Evolutionary conservation across 2,329 filamentous ascomycete genomes (phyloP).

Genomic region (Aspergillus pseudonomiae): DNA sequence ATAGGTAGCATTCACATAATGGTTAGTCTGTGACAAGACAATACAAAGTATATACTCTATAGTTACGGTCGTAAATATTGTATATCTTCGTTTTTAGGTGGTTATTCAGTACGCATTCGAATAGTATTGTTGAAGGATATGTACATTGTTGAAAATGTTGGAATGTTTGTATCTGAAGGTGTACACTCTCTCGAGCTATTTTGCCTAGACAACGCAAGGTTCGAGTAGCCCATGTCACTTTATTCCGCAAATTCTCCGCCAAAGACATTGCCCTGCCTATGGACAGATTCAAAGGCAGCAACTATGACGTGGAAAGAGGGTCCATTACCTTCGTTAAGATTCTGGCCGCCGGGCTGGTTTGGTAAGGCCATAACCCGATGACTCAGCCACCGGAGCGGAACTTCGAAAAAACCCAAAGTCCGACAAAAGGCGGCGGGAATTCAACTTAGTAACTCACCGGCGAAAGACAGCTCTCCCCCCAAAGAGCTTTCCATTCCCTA

Average conservation of each 20-base stretch:
- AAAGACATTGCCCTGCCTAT: background rate
- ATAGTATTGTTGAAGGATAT: background rate
- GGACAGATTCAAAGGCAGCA: background rate
- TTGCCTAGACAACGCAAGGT: background rate
- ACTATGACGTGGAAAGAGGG: background rate
- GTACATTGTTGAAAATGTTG: background rate
- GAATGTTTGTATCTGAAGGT: too few species aligned
- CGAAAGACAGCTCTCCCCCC: background rate
- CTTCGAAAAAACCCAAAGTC: slow-evolving; percentile 4
- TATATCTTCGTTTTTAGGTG: background rate
- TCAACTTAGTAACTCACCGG: background rate
- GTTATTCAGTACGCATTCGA: background rate
- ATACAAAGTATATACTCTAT: background rate
- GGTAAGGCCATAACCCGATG: slow-evolving; percentile 1
- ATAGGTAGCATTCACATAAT: background rate
- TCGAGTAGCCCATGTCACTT: background rate
- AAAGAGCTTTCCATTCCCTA: background rate
- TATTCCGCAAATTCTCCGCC: background rate
- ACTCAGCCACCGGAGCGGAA: slow-evolving; percentile 1
- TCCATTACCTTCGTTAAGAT: slow-evolving; percentile 15
- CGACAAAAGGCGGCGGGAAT: slow-evolving; percentile 4
- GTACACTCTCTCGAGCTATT: background rate
- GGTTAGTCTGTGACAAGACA: background rate
- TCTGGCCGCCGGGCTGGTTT: slow-evolving; percentile 6
- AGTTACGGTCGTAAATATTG: background rate